Percentiles rank a stretch among this genome's conserved stretches.
Evolutionary conservation across 192 early-diverging fungal genomes (phyloP).

Genomic region (Phycomyces nitens): DNA sequence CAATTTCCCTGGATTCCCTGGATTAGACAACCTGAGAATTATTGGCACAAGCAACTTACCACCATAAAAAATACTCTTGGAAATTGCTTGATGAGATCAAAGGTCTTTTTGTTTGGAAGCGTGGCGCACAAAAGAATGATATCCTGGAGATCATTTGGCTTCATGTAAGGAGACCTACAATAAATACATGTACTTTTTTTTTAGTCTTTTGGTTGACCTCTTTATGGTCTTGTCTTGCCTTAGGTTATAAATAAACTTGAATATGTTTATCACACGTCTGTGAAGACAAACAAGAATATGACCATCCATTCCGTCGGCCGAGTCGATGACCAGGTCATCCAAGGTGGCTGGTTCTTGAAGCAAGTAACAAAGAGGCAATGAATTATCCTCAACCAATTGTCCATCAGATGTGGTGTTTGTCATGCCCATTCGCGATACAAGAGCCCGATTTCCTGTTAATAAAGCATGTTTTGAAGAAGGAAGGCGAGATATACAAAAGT

Average conservation of each 20-base stretch:
- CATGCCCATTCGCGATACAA: constrained; percentile 13
- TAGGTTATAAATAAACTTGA: constrained; percentile 33
- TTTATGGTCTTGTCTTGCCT: constrained; percentile 5
- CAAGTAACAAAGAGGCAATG: constrained; percentile 14
- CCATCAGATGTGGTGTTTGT: background rate
- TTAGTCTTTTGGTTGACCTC: background rate
- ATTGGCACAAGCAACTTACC: constrained; percentile 21
- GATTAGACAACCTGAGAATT: background rate
- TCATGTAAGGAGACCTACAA: constrained; percentile 37
- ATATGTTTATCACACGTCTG: constrained; percentile 32
- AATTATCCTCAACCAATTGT: constrained; percentile 2
- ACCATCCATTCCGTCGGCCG: constrained; percentile 16
- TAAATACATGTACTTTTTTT: too few species aligned
- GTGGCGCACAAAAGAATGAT: constrained; percentile 42
- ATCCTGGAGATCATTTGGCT: constrained; percentile 40
- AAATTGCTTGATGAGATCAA: constrained; percentile 40
- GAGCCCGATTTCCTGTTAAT: constrained; percentile 25
- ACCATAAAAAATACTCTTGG: constrained; percentile 44
- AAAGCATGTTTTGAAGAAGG: constrained; percentile 17
- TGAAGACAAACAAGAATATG: constrained; percentile 49
- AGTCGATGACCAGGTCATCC: constrained; percentile 22
- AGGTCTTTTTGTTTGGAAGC: constrained; percentile 35
- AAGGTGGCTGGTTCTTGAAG: constrained; percentile 16
- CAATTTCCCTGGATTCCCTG: constrained; percentile 37
- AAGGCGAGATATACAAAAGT: constrained; percentile 8